Conservation (phyloP, 1,284 basidiomycete genomes). For the Golubevia sp. region DNA sequence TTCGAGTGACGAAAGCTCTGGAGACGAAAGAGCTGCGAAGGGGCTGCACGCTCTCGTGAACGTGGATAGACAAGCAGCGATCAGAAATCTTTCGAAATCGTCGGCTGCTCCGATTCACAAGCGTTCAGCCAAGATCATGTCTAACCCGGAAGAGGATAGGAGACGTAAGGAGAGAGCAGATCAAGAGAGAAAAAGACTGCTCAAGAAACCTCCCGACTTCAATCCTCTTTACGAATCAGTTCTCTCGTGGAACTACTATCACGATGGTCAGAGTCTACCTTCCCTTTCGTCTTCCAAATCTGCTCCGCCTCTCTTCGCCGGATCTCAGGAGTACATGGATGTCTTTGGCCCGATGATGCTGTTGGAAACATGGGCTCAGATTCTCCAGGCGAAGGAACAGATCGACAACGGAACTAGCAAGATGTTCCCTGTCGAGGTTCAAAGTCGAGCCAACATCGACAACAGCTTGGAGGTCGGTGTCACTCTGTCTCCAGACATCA, state of each 20-base stretch:
- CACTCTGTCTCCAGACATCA: too few species aligned
- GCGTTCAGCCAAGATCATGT: conserved; percentile 37
- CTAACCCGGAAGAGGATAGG: conserved; percentile 33
- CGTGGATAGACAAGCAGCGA: conserved; percentile 14
- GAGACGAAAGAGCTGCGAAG: conserved; percentile 18
- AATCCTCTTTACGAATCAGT: conserved; percentile 42
- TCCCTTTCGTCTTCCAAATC: conserved; percentile 4
- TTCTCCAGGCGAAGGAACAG: conserved; percentile 46
- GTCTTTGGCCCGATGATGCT: conserved; percentile 48
- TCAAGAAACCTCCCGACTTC: conserved; percentile 37
- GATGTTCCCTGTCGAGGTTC: conserved; percentile 17
- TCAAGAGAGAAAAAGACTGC: conserved; percentile 41
- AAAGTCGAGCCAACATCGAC: conserved; percentile 32
- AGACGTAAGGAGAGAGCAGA: conserved; percentile 35
- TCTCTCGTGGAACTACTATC: conserved; percentile 35
- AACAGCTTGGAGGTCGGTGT: conserved; percentile 25
- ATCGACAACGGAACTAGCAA: conserved; percentile 9
- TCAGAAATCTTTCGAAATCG: conserved; percentile 5
- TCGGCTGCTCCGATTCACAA: conserved; percentile 15
- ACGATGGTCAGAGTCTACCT: conserved; percentile 29
- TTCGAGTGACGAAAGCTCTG: conserved; percentile 25
- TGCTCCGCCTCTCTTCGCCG: conserved; percentile 16
- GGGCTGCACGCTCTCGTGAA: conserved; percentile 30
- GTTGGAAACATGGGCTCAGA: conserved; percentile 55
- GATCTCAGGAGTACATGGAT: conserved; percentile 34